Percentiles rank a stretch among this genome's conserved stretches.
Conservation (phyloP, 2,329 filamentous ascomycete genomes). For the Alternaria conjuncta region DNA sequence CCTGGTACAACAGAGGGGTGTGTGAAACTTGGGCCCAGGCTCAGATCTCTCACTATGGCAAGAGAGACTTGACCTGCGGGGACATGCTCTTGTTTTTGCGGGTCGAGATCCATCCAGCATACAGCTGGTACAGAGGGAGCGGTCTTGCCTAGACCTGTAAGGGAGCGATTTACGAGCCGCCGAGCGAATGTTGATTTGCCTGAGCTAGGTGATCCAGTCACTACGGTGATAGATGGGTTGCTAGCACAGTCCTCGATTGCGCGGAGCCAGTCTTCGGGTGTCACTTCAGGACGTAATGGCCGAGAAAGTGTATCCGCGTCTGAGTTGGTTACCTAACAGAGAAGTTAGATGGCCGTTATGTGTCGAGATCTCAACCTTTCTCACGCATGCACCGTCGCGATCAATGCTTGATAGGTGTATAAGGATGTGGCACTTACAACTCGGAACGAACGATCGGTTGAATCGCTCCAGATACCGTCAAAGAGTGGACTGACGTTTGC, state of each 20-base stretch:
- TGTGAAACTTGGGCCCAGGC: conserved; percentile 72
- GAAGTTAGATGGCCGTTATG: background rate
- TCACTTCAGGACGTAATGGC: conserved; percentile 52
- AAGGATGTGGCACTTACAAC: conserved; percentile 4
- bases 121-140: conserved; percentile 48
- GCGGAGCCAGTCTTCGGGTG: conserved; percentile 66
- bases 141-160: conserved; percentile 57
- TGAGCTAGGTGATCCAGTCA: conserved; percentile 74
- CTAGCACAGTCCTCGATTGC: conserved; percentile 44
- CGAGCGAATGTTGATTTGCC: conserved; percentile 79
- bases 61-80: conserved; percentile 74
- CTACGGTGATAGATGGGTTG: conserved; percentile 57
- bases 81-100: conserved; percentile 77
- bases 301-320: conserved; percentile 33
- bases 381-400: background rate
- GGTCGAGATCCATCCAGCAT: conserved; percentile 76
- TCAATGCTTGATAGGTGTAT: background rate
- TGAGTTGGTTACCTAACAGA: conserved; percentile 36
- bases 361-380: background rate
- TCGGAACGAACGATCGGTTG: conserved; percentile 36
- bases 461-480: conserved; percentile 68
- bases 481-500: conserved; percentile 70
- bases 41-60: conserved; percentile 64
- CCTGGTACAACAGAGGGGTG: conserved; percentile 53
- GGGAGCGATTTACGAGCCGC: conserved; percentile 69